phyloP scores from a whole-genome alignment of 108 stramenopile species.

The Aureococcus anophagefferens region DNA sequence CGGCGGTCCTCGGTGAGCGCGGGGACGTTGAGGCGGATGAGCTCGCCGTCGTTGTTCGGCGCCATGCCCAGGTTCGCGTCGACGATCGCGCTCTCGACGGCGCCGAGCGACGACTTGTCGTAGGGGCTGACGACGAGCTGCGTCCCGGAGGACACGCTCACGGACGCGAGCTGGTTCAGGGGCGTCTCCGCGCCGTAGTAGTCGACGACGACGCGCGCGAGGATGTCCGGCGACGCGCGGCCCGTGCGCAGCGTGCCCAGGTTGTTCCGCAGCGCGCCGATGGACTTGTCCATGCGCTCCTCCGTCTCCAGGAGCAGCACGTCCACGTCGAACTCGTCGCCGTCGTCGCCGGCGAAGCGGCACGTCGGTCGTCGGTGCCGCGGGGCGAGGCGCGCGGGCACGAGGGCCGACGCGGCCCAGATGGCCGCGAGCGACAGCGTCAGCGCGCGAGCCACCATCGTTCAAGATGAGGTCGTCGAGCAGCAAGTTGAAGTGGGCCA shows the following conservation, averaged over 20 bases:
- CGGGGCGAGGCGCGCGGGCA: no score
- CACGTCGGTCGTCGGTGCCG: no score
- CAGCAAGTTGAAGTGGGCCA: no score
- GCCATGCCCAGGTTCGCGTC: slow-evolving; percentile 76
- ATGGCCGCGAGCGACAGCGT: no score
- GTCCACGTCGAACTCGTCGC: no score
- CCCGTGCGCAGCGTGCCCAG: slow-evolving; percentile 79
- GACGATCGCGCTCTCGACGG: slow-evolving; percentile 76
- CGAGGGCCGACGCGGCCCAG: no score
- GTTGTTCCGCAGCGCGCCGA: slow-evolving; percentile 56
- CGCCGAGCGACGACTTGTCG: slow-evolving; percentile 59
- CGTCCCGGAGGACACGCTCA: slow-evolving; percentile 70
- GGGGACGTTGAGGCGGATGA: slow-evolving; percentile 87
- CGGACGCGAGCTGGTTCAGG: slow-evolving; percentile 76
- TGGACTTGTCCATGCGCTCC: slow-evolving; percentile 75
- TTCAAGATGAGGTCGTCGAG: no score
- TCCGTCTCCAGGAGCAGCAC: not conserved
- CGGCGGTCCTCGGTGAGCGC: slow-evolving; percentile 81
- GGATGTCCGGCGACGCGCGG: slow-evolving; percentile 66
- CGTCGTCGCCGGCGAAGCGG: no score
- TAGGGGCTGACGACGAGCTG: slow-evolving; percentile 72
- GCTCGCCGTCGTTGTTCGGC: slow-evolving; percentile 72
- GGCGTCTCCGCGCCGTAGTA: slow-evolving; percentile 85
- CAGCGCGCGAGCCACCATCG: no score
- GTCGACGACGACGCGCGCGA: slow-evolving; percentile 77